Conservation (phyloP, 495 filamentous ascomycete genomes). For the Penicillium pulvis region DNA sequence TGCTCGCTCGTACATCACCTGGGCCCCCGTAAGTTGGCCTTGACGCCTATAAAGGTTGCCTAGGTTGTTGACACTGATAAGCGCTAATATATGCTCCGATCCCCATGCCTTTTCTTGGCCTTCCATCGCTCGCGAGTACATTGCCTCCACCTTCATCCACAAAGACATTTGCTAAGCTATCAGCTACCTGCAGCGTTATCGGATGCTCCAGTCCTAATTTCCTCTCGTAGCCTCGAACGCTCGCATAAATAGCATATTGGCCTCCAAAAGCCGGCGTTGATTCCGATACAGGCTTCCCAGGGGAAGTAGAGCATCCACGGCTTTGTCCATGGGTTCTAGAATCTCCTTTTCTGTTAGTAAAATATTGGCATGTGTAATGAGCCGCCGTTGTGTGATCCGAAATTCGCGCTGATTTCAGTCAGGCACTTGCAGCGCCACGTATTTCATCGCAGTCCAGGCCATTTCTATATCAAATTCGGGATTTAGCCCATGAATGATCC, state of each 20-base stretch:
- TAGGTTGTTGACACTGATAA: constrained; percentile 6
- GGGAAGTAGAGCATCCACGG: background rate
- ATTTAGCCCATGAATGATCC: background rate
- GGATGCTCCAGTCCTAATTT: background rate
- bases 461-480: background rate
- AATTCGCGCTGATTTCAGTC: background rate
- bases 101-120: background rate
- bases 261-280: background rate
- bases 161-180: background rate
- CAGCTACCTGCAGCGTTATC: background rate
- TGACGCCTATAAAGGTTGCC: constrained; percentile 16
- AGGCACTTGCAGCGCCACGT: background rate
- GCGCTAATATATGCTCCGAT: background rate
- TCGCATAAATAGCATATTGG: background rate
- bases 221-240: background rate
- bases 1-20: constrained; percentile 18
- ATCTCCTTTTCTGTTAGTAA: background rate
- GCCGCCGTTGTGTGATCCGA: no score
- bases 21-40: constrained; percentile 21
- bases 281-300: background rate
- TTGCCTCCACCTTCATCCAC: background rate
- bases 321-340: constrained; percentile 12
- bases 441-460: background rate
- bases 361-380: background rate
- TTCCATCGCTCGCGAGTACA: background rate